Base-by-base conservation (phyloP, 495 filamentous ascomycete genomes). In the Penicillium tannophilum region DNA sequence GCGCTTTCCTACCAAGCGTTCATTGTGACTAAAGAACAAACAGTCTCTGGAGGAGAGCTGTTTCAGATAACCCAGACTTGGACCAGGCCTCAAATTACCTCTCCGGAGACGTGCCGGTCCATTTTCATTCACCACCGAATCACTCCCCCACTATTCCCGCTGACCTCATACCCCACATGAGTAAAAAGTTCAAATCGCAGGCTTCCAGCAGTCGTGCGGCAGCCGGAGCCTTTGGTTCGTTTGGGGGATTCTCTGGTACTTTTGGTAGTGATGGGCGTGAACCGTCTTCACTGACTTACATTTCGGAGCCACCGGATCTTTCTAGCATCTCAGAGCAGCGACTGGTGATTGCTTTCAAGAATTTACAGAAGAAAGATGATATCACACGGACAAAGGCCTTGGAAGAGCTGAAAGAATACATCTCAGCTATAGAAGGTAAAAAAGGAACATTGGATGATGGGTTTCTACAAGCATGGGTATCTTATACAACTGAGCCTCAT, bases 351-450 rank as follows among this genome's bases (percentile, higher is more conserved):
- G 83, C 88, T 20, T 93, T 96, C 79, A 96, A 97, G 70, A 95
- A 93, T 63, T 79, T 97, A 16, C 82, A 86, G 47, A 99, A 98
- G 76, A 96, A 92, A 72, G 93, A 97, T 76, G 88, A 88, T 56
- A 93, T 85, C 14, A 99, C 95, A 28, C 93, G 95, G 64, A 81
- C 88, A n/a, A 97, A 95, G 69, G 94, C 92, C 0, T 70, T 99
- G 50, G 93, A 98, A 54, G 93, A 97, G 43, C 70, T 99, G 33
- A 82, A 88, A 46, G 68, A 82, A 41, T 83, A 88, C 64, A 76
- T 91, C n/a, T 55, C 78, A 62, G 70, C 74, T 52, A 55, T 79
- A 47, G 65, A 78, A 53, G 75, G 73, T 16, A 69, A 74, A 31
- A 72, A 67, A 23, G 82, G 78, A 2, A 87, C 83, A 8, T 70